Base-by-base conservation (phyloP, 352 stramenopile species). In the Phytopythium helicoides region DNA sequence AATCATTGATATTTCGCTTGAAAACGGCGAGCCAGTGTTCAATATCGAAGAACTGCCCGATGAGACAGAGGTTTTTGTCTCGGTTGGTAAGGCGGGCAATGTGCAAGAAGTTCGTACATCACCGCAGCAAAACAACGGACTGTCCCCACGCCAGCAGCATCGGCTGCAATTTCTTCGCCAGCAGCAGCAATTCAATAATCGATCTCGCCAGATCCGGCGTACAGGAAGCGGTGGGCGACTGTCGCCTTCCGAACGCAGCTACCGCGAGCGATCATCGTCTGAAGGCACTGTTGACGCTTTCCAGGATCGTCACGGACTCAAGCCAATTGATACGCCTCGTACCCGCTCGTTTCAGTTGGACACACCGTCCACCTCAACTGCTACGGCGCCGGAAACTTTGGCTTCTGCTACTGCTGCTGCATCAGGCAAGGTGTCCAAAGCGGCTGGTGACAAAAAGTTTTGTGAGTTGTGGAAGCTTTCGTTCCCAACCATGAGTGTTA, bases 21-120 rank as follows among this genome's bases (percentile, higher is more conserved):
- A 91, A 37, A 84, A 68, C 34, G 83, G 83, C 18, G 81, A 92
- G 33, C 78, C 78, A 0, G 75, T 91, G 54, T 62, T 59, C 11
- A 56, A 54, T 19, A 48, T 73, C n/a, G 67, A 73, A 33, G 76
- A 86, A 21, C 57, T 93, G 12, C 72, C 74, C 0, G 78, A 91
- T 40, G 72, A 90, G 44, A 60, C 83, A 0, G 68, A 85, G 28
- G 74, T 93, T 11, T 77, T 90, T 47, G 76, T 90, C 2, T 93
- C 80, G 25, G 71, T 93, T 12, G 83, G 83, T 25, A 88, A 91
- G 46, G 73, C 76, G 3, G 83, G 83, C n/a, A 82, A 89, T 54
- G 77, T 92, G 55, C 74, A 90, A 56, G 76, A 87, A 56, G 57
- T 47, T 46, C 44, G n/a, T 48, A 62, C 54, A 56, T 19, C 65